These are phyloP conservation scores for Phytophthora ohioensis DNA, from an alignment of 352 stramenopile species.

Conservation along the genomic window DNA sequence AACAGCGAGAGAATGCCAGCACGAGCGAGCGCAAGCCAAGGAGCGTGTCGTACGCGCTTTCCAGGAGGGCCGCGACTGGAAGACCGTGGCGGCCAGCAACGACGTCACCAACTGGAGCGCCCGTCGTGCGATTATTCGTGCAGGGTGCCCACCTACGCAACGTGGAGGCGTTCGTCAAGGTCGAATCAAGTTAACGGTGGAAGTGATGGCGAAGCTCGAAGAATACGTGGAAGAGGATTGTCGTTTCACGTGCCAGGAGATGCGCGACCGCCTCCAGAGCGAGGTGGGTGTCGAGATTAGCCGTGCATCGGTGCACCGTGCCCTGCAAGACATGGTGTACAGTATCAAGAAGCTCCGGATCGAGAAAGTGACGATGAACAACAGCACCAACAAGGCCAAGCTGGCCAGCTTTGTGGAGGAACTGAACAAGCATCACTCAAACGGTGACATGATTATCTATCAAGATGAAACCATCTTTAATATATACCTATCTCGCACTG, in stretches of 20 bases:
- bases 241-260: neutral
- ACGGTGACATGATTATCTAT: neutral
- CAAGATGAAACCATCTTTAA: neutral
- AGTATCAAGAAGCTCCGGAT: neutral
- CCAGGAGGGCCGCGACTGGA: neutral
- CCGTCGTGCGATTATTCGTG: neutral
- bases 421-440: neutral
- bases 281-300: neutral
- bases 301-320: neutral
- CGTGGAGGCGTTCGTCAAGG: neutral
- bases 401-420: neutral
- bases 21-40: neutral
- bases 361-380: slow-evolving; percentile 3
- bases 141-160: neutral
- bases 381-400: neutral
- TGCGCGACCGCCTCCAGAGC: neutral
- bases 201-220: neutral
- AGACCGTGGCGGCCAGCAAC: neutral
- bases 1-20: neutral
- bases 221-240: neutral
- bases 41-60: neutral
- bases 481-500: neutral
- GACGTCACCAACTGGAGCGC: neutral
- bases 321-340: neutral
- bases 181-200: neutral